Evolutionary conservation across 805 yeast genomes (phyloP).

Genomic region (Kazachstania taianensis): DNA sequence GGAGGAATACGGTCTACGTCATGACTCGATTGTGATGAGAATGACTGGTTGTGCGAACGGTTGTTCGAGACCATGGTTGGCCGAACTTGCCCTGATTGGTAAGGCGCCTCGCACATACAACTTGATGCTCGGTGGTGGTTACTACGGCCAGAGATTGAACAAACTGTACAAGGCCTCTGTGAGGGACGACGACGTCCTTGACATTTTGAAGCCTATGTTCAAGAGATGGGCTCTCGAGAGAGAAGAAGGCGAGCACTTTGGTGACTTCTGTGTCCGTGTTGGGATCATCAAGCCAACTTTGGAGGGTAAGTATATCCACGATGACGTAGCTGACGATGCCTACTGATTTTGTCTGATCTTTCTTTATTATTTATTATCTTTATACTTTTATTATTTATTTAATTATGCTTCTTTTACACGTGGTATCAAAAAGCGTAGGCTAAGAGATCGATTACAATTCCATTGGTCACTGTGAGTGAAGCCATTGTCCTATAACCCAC

Average conservation of each 20-base stretch:
- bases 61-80: constrained; percentile 97
- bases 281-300: constrained; percentile 84
- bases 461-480: too few relatives aligned
- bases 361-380: background rate
- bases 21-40: constrained; percentile 90
- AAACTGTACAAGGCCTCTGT: constrained; percentile 81
- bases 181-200: constrained; percentile 80
- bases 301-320: constrained; percentile 92
- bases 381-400: background rate
- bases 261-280: constrained; percentile 79
- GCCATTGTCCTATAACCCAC: too few relatives aligned
- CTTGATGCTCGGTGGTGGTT: constrained; percentile 92
- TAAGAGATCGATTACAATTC: too few relatives aligned
- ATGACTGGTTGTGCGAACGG: constrained; percentile 99
- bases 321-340: constrained; percentile 76
- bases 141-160: constrained; percentile 84
- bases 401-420: too few relatives aligned
- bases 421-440: too few relatives aligned
- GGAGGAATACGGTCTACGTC: constrained; percentile 88
- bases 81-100: constrained; percentile 92
- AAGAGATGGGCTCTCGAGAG: constrained; percentile 92
- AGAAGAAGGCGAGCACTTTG: constrained; percentile 85
- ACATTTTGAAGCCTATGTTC: constrained; percentile 71
- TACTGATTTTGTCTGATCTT: constrained; percentile 17
- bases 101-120: constrained; percentile 91